Evolutionary conservation across 768 basidiomycete genomes (phyloP), one percentile per base, ranked within the genome.

Genomic region (Termitomyces sp.): DNA sequence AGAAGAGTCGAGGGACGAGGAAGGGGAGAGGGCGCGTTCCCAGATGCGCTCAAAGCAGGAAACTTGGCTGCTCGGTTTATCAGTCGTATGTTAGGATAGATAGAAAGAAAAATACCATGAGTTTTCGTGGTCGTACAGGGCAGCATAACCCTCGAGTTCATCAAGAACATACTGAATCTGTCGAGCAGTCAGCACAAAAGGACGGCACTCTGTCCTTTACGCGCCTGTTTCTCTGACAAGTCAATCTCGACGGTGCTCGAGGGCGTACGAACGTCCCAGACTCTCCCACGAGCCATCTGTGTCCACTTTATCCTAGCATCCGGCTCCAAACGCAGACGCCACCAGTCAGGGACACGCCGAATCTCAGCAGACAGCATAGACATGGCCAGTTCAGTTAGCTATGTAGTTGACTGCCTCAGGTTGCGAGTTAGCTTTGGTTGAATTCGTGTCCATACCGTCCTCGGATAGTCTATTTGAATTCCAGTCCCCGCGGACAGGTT

Each of bases 21-120:
- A 73, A 54, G 35, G 51, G 32, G 35, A 0, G 14, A 62, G 41
- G 3, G 69, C 64, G 0, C 75, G 73, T 61, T 81, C 76, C 80
- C 80, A 83, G 22, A 83, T 79, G 20, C 82, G 76, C 50, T 82
- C 80, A 59, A 80, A 82, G 61, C 77, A 80, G n/a, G 82, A 81
- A 6, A 81, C 73, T 64, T 82, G 74, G 61, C 82, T 83, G 5
- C n/a, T 6, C 22, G 44, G 24, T 53, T 20, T 49, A 5, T 54
- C 26, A 52, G 45, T 33, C 8, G 16, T 5, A 9, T n/a, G 22
- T 24, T 13, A 8, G 32, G n/a, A 55, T 10, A 13, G 13, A 32
- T 53, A 28, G 41, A 26, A 41, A 43, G 14, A 49, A 3, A 57
- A 70, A 58, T 70, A 72, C 81, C 79, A 80, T 48, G 60, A 33